phyloP scores from a whole-genome alignment of 2,329 filamentous ascomycete species.

The Pleurostoma richardsiae region DNA sequence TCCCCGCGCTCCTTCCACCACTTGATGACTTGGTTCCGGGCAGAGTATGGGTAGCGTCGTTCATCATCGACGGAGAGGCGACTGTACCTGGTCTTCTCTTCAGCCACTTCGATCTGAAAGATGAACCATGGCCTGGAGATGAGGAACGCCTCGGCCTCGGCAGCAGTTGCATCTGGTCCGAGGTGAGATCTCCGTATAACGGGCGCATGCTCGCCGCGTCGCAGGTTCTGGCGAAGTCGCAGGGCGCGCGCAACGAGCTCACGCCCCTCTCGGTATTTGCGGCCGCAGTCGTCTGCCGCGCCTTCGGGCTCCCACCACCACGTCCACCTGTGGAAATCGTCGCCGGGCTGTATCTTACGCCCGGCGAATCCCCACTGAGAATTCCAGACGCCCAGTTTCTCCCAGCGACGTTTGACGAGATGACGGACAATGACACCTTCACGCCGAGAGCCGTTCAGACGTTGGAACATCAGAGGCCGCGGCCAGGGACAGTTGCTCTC shows the following conservation, averaged over 20 bases:
- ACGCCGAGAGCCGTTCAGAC: constrained; percentile 5
- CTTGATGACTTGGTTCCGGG: constrained; percentile 6
- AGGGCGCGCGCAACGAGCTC: constrained; percentile 2
- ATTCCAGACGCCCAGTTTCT: constrained; percentile 15
- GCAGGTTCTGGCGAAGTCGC: neutral
- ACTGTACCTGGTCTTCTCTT: constrained; percentile 7
- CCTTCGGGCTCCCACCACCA: constrained; percentile 6
- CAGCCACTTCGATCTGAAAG: constrained; percentile 10
- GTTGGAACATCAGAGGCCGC: constrained; percentile 1
- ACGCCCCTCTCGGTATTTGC: neutral
- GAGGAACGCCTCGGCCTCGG: constrained; percentile 9
- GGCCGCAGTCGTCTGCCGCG: neutral
- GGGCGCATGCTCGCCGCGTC: constrained; percentile 3
- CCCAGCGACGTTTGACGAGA: constrained; percentile 12
- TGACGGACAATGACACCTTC: constrained; percentile 10
- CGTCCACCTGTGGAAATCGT: constrained; percentile 7
- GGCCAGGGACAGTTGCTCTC: neutral
- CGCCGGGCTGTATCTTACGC: constrained; percentile 5
- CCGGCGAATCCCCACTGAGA: constrained; percentile 11
- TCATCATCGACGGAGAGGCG: constrained; percentile 6
- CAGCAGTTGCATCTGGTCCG: constrained; percentile 1
- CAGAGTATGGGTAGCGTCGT: constrained; percentile 1
- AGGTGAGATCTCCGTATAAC: constrained; percentile 3
- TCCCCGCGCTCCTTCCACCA: constrained; percentile 11
- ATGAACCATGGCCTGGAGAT: constrained; percentile 12